Base-by-base conservation (phyloP, 257 asterid species). In the Misopates orontium region DNA sequence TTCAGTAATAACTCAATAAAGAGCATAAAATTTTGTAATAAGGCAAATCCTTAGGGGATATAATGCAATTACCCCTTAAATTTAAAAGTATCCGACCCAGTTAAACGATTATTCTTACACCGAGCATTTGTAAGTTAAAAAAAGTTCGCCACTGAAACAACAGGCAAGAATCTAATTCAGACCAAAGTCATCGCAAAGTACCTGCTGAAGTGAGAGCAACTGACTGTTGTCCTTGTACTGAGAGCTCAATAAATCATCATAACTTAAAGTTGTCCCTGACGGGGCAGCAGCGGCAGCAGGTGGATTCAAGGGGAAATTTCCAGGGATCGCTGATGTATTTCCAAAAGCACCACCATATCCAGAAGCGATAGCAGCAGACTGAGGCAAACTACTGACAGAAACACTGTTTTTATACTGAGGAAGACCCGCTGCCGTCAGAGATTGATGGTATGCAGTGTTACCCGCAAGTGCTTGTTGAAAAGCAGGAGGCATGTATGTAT, bases 151-250 rank as follows among this genome's bases (percentile, higher is more conserved):
- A 10, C 24, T 4, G 5, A 22, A 19, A 57, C 36, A 58, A 58
- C 24, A n/a, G 5, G 48, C 12, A 4, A 53, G n/a, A 60, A 24
- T 51, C 44, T 44, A 54, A 14, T 57, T 9, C 42, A 57, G 44
- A 42, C 23, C 23, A 39, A 68, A 41, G 23, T 31, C 28, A 21
- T 10, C 31, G 67, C 3, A 62, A 24, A 13, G 6, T 80, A 85
- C 96, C 89, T 91, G 96, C 77, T 86, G 97, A 73, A 84, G 93
- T 7, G 96, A 76, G 66, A 75, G 82, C 67, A 84, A 74, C 70
- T 81, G 88, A 74, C 71, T 84, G 44, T 4, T 70, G 50, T 91
- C 95, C 85, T 83, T 85, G 87, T 77, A 84, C 78, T 84, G 96
- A 75, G 96, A 85, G 77, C 78, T 82, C 81, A 84, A 76, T 65